Conservation (phyloP, 2,329 filamentous ascomycete genomes). For the Paraphaeosphaeria minitans region DNA sequence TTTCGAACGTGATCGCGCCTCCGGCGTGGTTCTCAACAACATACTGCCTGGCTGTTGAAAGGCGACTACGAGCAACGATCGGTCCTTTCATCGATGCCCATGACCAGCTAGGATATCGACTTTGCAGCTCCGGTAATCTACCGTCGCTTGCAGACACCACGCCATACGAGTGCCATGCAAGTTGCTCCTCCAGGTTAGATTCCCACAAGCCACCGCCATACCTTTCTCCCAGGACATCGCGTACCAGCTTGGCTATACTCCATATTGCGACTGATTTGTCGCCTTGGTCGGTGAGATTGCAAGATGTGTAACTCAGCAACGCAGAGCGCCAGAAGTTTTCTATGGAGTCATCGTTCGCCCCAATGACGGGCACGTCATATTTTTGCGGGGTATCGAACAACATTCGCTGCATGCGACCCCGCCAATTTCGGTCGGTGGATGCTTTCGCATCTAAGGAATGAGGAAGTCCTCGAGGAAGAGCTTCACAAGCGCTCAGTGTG, state of each 20-base stretch:
- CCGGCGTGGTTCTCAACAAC: slow-evolving; percentile 15
- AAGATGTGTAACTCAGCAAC: slow-evolving; percentile 21
- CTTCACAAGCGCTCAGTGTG: slow-evolving; percentile 19
- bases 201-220: slow-evolving; percentile 34
- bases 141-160: not conserved
- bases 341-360: slow-evolving; percentile 16
- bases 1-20: slow-evolving; percentile 11
- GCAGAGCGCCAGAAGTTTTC: slow-evolving; percentile 25
- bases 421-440: slow-evolving; percentile 19
- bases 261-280: slow-evolving; percentile 27
- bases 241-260: slow-evolving; percentile 33
- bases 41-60: slow-evolving; percentile 11
- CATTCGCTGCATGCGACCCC: slow-evolving; percentile 13
- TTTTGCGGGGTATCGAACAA: not conserved
- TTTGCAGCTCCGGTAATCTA: slow-evolving; percentile 12
- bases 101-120: slow-evolving; percentile 21
- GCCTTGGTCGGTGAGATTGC: slow-evolving; percentile 20
- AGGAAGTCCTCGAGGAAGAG: slow-evolving; percentile 16
- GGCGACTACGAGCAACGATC: slow-evolving; percentile 5
- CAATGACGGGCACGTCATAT: not conserved
- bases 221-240: slow-evolving; percentile 24
- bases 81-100: slow-evolving; percentile 21
- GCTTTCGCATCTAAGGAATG: slow-evolving; percentile 10
- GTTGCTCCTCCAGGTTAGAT: slow-evolving; percentile 26
- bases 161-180: slow-evolving; percentile 25